Conservation (phyloP, 1,284 basidiomycete species). For the Ganoderma sp. region DNA sequence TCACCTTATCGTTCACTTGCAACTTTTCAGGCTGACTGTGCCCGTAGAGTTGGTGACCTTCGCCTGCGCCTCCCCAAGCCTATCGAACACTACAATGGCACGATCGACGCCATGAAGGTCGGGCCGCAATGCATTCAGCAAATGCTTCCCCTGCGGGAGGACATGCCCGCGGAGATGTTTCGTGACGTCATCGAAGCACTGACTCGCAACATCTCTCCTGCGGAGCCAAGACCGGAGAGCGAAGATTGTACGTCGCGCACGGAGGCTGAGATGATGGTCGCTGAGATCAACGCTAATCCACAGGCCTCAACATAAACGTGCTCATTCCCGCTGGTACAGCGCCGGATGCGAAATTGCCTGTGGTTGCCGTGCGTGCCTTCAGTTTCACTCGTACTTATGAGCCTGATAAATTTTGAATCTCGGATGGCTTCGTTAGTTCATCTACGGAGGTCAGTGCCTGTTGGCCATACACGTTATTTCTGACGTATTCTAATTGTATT, state of each 20-base stretch:
- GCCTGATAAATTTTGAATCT: no score
- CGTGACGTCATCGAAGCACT: background rate
- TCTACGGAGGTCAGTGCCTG: no score
- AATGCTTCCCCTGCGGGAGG: background rate
- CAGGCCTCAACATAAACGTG: conserved; percentile 54
- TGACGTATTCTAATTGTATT: no score
- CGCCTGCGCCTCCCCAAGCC: conserved; percentile 33
- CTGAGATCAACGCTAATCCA: no score
- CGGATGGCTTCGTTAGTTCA: no score
- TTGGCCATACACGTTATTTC: no score
- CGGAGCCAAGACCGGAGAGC: background rate
- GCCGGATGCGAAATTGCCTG: conserved; percentile 43
- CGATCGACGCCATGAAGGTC: conserved; percentile 23
- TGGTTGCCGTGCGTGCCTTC: conserved; percentile 39
- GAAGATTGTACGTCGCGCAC: background rate
- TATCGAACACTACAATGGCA: conserved; percentile 13
- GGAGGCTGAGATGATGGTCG: no score
- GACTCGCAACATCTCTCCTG: no score
- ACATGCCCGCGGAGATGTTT: conserved; percentile 2
- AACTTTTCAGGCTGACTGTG: background rate
- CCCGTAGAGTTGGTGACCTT: conserved; percentile 48
- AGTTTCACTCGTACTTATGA: no score
- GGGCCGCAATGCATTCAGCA: conserved; percentile 29
- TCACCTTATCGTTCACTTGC: background rate
- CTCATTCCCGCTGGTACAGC: conserved; percentile 38